These are phyloP conservation scores for Biscogniauxia marginata DNA, from an alignment of 2,329 filamentous ascomycete genomes.

Conservation along the genomic window DNA sequence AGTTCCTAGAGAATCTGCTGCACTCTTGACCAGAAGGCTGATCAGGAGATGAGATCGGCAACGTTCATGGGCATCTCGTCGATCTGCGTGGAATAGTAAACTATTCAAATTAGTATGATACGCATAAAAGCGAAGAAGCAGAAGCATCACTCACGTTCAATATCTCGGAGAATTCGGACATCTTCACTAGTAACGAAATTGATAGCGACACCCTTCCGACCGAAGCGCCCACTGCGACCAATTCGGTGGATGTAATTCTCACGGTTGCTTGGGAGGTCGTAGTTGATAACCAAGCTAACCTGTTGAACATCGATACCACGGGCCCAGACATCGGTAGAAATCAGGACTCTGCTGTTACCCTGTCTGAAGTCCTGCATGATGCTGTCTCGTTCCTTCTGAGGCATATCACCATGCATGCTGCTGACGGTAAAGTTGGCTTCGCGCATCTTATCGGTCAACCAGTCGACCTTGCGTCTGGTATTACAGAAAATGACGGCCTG, in stretches of 20 bases:
- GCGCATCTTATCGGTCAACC: conserved; percentile 98
- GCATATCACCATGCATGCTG: conserved; percentile 99
- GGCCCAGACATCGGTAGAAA: conserved; percentile 97
- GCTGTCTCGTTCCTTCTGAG: conserved; percentile 94
- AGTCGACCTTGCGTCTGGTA: conserved; percentile 97
- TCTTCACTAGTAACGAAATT: conserved; percentile 99
- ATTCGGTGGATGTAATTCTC: conserved; percentile 99
- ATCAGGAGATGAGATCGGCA: conserved; percentile 56
- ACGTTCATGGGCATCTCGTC: conserved; percentile 99
- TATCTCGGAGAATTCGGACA: conserved; percentile 94
- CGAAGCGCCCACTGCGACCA: conserved; percentile 90
- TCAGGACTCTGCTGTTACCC: conserved; percentile 92
- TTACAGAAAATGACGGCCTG: conserved; percentile 99
- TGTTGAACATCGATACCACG: conserved; percentile 99
- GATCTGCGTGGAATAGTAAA: conserved; percentile 95
- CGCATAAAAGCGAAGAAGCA: not conserved
- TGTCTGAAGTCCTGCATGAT: conserved; percentile 99
- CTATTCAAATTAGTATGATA: conserved; percentile 38
- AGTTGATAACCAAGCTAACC: conserved; percentile 98
- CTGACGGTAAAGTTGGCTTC: conserved; percentile 98
- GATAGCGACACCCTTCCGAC: conserved; percentile 97
- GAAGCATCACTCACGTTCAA: conserved; percentile 74
- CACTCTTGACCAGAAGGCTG: not conserved
- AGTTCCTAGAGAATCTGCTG: not conserved
- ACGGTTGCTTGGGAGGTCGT: conserved; percentile 95